phyloP scores from a whole-genome alignment of 2,329 filamentous ascomycete species.

The Aurifilum marmelostoma region DNA sequence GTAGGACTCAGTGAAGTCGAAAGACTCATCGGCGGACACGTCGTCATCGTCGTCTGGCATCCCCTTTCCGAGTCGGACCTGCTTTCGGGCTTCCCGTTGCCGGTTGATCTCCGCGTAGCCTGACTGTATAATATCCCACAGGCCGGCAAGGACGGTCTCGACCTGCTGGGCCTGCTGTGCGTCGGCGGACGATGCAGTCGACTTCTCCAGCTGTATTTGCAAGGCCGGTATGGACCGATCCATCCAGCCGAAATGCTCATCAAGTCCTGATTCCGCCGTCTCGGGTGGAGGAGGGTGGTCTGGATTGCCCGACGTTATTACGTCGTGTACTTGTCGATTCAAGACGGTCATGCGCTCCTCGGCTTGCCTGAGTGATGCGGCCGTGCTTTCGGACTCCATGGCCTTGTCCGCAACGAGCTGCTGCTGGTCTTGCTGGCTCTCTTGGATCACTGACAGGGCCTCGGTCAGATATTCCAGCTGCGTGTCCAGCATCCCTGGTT shows the following conservation, averaged over 20 bases:
- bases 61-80: conserved; percentile 59
- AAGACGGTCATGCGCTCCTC: conserved; percentile 62
- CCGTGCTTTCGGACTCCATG: conserved; percentile 32
- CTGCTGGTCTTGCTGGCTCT: conserved; percentile 54
- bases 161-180: conserved; percentile 56
- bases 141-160: conserved; percentile 54
- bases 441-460: conserved; percentile 62
- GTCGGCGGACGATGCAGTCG: conserved; percentile 36
- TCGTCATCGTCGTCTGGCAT: conserved; percentile 60
- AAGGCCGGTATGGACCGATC: conserved; percentile 61
- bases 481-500: conserved; percentile 51
- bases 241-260: conserved; percentile 72
- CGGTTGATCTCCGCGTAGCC: conserved; percentile 59
- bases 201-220: conserved; percentile 47
- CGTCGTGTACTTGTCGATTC: conserved; percentile 65
- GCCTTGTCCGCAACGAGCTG: conserved; percentile 33
- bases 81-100: conserved; percentile 56
- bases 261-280: conserved; percentile 58
- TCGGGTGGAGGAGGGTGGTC: conserved; percentile 62
- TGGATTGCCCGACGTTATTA: conserved; percentile 54
- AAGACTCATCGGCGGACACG: conserved; percentile 64
- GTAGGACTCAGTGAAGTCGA: conserved; percentile 64
- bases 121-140: conserved; percentile 63
- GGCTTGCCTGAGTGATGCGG: conserved; percentile 42
- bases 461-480: conserved; percentile 75